Evolutionary conservation across 1,284 basidiomycete species (phyloP), one percentile per base, ranked within the genome.

Genomic region (Ustilago trichophora): DNA sequence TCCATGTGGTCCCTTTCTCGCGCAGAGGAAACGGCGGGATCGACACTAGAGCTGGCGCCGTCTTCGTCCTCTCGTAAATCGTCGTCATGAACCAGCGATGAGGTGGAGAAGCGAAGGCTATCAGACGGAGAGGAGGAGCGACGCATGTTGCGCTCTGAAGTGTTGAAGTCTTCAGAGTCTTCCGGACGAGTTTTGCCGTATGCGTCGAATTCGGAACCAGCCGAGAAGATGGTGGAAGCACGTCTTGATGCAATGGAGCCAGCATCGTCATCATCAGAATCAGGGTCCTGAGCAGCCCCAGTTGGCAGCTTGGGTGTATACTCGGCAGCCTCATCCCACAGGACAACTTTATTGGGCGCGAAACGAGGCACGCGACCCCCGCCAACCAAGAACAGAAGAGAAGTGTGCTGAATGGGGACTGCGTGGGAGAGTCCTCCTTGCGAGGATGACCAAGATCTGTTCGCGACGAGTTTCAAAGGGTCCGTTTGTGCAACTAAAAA

Each of bases 301-400:
- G 25, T 10, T 11, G 44, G 26, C 6, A 12, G 15, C 2, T 54
- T 50, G 6, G 53, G 40, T 0, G 47, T 48, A 8, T 56, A 54
- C 16, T 55, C 47, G 15, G 75, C 73, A 9, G 64, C 67, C 36
- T 78, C 70, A 34, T 78, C 76, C 76, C 76, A 78, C 7, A 78
- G 40, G 11, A 78, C 34, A 26, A 78, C 73, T 47, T 78, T 78
- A 53, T 77, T 78, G 15, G 76, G 76, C 21, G 76, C 73, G 43
- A 73, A 78, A 31, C 67, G 57, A 13, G 76, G 76, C 16, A 77
- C 75, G 3, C 69, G 29, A 13, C 76, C 76, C 21, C 76, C 76
- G 6, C 76, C 76, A 6, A 78, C 76, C 8, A 78, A 63, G 6
- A 77, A 60, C 21, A 77, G 60, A 16, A 78, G 66, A 2, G 74